Evolutionary conservation across 2,329 filamentous ascomycete species (phyloP), one percentile per base, ranked within the genome.

Genomic region (Apiospora marii): DNA sequence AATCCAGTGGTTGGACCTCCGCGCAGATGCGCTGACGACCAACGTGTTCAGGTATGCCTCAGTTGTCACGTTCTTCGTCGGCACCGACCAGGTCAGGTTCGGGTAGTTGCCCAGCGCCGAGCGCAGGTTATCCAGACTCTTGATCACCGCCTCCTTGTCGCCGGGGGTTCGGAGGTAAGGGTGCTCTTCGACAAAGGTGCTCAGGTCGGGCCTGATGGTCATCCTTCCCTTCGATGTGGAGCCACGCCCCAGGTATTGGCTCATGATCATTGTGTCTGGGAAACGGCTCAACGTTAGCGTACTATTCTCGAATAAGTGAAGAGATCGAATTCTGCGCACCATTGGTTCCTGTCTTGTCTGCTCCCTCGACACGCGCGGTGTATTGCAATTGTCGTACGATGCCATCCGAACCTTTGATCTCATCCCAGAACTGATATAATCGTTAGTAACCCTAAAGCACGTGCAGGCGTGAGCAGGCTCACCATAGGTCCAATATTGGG

Each of bases 371-470:
- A 73, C 90, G 87, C 53, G 89, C 87, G 24, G 90, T 92, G 84
- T 88, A 92, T 78, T 92, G 91, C 37, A 92, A 81, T 75, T 91
- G 88, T 58, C 91, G 86, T 10, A 87, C 85, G 71, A 90, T 87
- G 44, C 89, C 89, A 75, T 93, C 91, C 0, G 80, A 78, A 16
- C 85, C 85, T 53, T 80, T 82, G 77, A 91, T 86, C 70, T 88
- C 86, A 74, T 91, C 89, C 85, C 87, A 91, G 79, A 86, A 81
- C 77, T 78, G 74, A 19, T 4, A 4, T 4, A 19, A n/a, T 30
- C 12, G 30, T 64, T 22, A 64, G 34, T 64, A n/a, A 24, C 16
- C 22, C 1, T 19, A 3, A 41, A 1, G 0, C 1, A 22, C n/a
- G 1, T 41, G 53, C 3, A 13, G 34, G 12, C 34, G 19, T 37